Evolutionary conservation across 331 rosid genomes (phyloP).

Genomic region (Rhamnella rubrinervis): DNA sequence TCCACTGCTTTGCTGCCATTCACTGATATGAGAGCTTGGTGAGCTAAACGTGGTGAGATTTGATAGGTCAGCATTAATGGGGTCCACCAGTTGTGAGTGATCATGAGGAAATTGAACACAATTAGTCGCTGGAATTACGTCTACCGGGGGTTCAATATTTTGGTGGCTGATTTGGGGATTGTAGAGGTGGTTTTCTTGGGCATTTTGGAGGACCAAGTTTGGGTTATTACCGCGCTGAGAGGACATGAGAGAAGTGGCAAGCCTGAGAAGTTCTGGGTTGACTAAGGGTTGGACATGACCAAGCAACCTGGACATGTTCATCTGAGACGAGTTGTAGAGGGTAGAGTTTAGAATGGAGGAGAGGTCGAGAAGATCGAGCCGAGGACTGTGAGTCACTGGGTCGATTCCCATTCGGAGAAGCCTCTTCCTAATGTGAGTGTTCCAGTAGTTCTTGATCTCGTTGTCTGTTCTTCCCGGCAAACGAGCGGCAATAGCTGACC

Average conservation of each 20-base stretch:
- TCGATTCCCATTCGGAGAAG: slow-evolving; percentile 93
- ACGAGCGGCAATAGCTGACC: slow-evolving; percentile 91
- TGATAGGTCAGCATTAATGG: slow-evolving; percentile 33
- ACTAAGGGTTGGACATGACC: slow-evolving; percentile 36
- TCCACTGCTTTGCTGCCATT: slow-evolving; percentile 36
- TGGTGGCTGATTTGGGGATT: slow-evolving; percentile 32
- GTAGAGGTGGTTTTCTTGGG: slow-evolving; percentile 29
- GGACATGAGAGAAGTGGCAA: slow-evolving; percentile 62
- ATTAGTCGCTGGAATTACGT: not conserved
- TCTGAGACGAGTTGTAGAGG: slow-evolving; percentile 46
- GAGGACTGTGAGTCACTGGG: slow-evolving; percentile 81
- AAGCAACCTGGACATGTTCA: slow-evolving; percentile 45
- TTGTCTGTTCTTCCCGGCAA: slow-evolving; percentile 93
- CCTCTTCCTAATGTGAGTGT: slow-evolving; percentile 85
- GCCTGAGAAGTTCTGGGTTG: slow-evolving; percentile 61
- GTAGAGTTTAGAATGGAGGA: slow-evolving; percentile 57
- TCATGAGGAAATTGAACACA: slow-evolving; percentile 37
- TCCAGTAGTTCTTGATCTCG: slow-evolving; percentile 95
- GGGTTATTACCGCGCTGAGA: slow-evolving; percentile 26
- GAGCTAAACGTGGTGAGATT: slow-evolving; percentile 31
- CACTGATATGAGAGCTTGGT: slow-evolving; percentile 37
- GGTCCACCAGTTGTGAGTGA: slow-evolving; percentile 17
- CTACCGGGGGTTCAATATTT: not conserved
- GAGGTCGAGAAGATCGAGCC: slow-evolving; percentile 76
- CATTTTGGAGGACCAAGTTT: slow-evolving; percentile 29